phyloP scores from a whole-genome alignment of 495 filamentous ascomycete species.

The Lepidopterella palustris region DNA sequence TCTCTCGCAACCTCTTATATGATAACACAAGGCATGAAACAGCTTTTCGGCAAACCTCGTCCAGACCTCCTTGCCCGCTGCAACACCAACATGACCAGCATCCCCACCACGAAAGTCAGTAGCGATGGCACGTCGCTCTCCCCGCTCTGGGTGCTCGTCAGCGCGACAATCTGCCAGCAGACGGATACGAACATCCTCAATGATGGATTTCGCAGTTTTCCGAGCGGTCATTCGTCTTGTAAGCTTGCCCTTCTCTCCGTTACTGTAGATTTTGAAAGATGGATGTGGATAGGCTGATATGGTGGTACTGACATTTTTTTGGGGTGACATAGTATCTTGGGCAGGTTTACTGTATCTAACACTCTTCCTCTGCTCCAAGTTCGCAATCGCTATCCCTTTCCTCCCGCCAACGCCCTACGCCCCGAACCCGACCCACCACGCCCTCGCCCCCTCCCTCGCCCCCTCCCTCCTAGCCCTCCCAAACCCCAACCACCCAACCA shows the following conservation, averaged over 20 bases:
- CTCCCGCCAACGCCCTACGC: slow-evolving; percentile 22
- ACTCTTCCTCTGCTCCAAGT: slow-evolving; percentile 59
- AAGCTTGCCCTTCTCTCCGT: too few species aligned
- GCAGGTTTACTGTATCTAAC: slow-evolving; percentile 58
- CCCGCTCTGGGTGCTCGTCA: slow-evolving; percentile 46
- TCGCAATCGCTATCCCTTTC: slow-evolving; percentile 53
- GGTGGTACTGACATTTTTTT: too few species aligned
- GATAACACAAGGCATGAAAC: slow-evolving; percentile 58
- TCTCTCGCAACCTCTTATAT: slow-evolving; percentile 50
- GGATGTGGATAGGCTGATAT: too few species aligned
- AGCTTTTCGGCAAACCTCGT: slow-evolving; percentile 56
- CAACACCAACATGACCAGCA: slow-evolving; percentile 46
- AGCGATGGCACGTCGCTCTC: slow-evolving; percentile 44
- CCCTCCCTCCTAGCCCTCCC: slow-evolving; percentile 10
- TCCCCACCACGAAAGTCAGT: slow-evolving; percentile 43
- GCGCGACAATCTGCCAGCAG: slow-evolving; percentile 48
- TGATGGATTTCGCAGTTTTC: slow-evolving; percentile 63
- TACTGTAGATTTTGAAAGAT: too few species aligned
- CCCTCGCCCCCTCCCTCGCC: slow-evolving; percentile 6
- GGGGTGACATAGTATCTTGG: slow-evolving; percentile 58
- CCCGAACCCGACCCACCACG: slow-evolving; percentile 17
- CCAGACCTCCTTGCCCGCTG: slow-evolving; percentile 60
- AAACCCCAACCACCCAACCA: not conserved
- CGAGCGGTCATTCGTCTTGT: slow-evolving; percentile 64
- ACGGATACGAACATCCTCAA: slow-evolving; percentile 37